Percentiles rank a stretch among this genome's conserved stretches.
Conservation (phyloP, 2,329 filamentous ascomycete genomes). For the Penicillium sp. region DNA sequence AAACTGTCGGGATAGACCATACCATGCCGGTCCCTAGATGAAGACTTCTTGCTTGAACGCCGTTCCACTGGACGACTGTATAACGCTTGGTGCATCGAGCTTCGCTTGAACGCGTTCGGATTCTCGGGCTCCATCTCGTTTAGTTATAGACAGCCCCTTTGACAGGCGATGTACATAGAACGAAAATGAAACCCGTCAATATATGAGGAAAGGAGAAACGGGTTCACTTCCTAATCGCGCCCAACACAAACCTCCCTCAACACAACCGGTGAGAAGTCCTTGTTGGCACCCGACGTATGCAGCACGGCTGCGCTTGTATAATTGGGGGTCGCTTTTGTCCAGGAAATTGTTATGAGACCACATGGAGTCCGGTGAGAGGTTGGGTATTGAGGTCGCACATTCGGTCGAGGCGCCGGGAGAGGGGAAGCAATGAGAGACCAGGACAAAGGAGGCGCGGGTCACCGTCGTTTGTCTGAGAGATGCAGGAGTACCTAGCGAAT, state of each 20-base stretch:
- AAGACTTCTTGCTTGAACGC: conserved; percentile 49
- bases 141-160: conserved; percentile 8
- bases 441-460: conserved; percentile 26
- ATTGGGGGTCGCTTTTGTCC: conserved; percentile 36
- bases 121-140: conserved; percentile 45
- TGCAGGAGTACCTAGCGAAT: conserved; percentile 20
- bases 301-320: conserved; percentile 34
- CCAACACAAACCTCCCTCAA: conserved; percentile 27
- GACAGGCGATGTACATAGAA: conserved; percentile 19
- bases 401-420: conserved; percentile 32
- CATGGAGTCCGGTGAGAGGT: conserved; percentile 39
- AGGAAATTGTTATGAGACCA: conserved; percentile 37
- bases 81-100: conserved; percentile 40
- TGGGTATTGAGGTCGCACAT: conserved; percentile 36
- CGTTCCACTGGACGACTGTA: conserved; percentile 45
- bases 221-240: conserved; percentile 25
- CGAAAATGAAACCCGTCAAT: conserved; percentile 21
- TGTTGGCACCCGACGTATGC: conserved; percentile 23
- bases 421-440: conserved; percentile 16
- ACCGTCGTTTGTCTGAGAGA: conserved; percentile 30
- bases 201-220: conserved; percentile 22
- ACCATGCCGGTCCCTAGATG: conserved; percentile 48
- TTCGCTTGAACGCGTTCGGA: conserved; percentile 43
- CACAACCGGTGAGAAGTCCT: conserved; percentile 25
- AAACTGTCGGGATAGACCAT: conserved; percentile 50